These are phyloP conservation scores for Phytophthora kernoviae DNA, from an alignment of 352 stramenopile genomes.

Conservation along the genomic window DNA sequence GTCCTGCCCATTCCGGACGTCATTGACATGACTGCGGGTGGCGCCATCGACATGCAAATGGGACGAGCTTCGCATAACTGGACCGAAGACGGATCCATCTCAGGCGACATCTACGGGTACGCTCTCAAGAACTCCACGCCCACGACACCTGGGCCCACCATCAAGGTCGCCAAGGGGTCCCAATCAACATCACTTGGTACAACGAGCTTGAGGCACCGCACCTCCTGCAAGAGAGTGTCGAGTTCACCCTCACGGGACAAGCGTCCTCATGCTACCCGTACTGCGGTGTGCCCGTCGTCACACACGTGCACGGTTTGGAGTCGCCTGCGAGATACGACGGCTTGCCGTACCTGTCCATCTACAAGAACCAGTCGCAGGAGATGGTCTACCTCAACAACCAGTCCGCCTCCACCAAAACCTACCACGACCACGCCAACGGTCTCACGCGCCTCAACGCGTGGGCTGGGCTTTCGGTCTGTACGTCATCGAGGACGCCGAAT, in stretches of 20 bases:
- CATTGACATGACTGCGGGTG: constrained; percentile 43
- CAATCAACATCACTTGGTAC: constrained; percentile 47
- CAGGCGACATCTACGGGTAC: constrained; percentile 47
- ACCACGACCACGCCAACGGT: constrained; percentile 64
- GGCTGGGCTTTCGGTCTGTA: constrained; percentile 60
- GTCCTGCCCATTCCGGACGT: constrained; percentile 47
- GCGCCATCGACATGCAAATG: constrained; percentile 50
- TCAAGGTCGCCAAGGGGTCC: constrained; percentile 41
- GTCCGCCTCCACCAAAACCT: constrained; percentile 57
- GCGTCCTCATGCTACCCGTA: constrained; percentile 59
- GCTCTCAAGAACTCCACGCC: constrained; percentile 36
- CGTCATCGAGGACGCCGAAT: constrained; percentile 49
- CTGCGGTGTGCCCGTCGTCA: constrained; percentile 58
- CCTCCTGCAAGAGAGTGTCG: constrained; percentile 42
- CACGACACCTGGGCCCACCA: constrained; percentile 41
- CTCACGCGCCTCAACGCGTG: constrained; percentile 65
- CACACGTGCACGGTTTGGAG: constrained; percentile 59
- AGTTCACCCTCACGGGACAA: constrained; percentile 34
- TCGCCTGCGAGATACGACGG: constrained; percentile 53
- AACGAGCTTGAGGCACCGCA: constrained; percentile 47
- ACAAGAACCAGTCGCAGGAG: constrained; percentile 55
- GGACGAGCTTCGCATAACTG: constrained; percentile 41
- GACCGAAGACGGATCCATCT: constrained; percentile 34
- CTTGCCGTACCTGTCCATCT: constrained; percentile 52
- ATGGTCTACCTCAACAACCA: constrained; percentile 66